Evolutionary conservation across 805 yeast genomes (phyloP).

Genomic region (Vanderwaltozyma yarrowii): DNA sequence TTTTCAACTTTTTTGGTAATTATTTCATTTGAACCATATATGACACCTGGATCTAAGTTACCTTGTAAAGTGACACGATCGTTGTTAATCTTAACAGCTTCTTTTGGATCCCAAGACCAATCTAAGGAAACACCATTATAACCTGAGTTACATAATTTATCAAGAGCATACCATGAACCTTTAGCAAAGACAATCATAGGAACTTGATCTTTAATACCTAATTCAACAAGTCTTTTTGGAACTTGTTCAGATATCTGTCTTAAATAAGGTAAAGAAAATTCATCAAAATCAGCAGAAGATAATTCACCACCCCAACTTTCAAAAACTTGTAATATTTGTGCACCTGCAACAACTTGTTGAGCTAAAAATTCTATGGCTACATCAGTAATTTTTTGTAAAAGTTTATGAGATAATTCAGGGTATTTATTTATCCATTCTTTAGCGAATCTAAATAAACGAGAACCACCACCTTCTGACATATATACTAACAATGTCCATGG

Average conservation of each 20-base stretch:
- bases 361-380: constrained; percentile 89
- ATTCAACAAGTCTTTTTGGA: constrained; percentile 57
- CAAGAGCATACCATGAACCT: constrained; percentile 95
- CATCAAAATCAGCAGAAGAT: constrained; percentile 79
- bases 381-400: constrained; percentile 72
- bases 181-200: constrained; percentile 90
- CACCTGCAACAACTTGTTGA: constrained; percentile 93
- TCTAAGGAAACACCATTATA: constrained; percentile 87
- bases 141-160: constrained; percentile 69
- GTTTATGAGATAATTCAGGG: constrained; percentile 58
- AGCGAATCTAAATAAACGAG: constrained; percentile 81
- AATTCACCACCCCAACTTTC: constrained; percentile 98
- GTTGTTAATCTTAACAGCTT: constrained; percentile 64
- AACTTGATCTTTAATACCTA: constrained; percentile 59
- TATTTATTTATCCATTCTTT: constrained; percentile 85
- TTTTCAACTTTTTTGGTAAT: constrained; percentile 72
- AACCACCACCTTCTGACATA: constrained; percentile 97
- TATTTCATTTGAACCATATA: constrained; percentile 79
- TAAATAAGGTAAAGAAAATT: constrained; percentile 83
- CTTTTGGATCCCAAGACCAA: constrained; percentile 79
- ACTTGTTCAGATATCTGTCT: constrained; percentile 61
- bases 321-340: constrained; percentile 93
- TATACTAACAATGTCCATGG: constrained; percentile 97
- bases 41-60: constrained; percentile 88
- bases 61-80: constrained; percentile 87